Evolutionary conservation across 1,139 yeast species (phyloP), one percentile per base, ranked within the genome.

Genomic region (Geotrichum siamense): DNA sequence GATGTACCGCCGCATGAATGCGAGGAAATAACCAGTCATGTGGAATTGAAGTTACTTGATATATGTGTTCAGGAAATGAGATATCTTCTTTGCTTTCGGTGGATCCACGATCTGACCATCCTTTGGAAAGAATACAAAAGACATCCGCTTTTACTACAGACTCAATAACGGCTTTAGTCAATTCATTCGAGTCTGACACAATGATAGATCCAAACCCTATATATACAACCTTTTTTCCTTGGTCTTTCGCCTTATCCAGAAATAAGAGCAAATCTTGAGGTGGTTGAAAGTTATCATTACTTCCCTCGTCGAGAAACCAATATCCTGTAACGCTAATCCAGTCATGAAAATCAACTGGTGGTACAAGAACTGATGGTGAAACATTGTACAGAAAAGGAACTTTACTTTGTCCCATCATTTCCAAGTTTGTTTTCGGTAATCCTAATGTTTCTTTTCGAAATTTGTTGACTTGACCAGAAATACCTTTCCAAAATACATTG

Each of bases 141-240:
- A 89, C 95, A 54, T 76, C 95, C 3, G 95, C 79, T 41, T 76
- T 76, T 12, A 70, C 53, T 1, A 89, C 95, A 0, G 95, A 91
- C 25, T 81, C 82, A 16, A 81, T 75, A 13, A 91, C 77, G 0
- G 95, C 85, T 52, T 72, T 63, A 0, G 96, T 86, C 62, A 91
- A 70, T 44, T 77, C 83, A 43, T 69, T 74, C 1, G 97, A 89
- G 59, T 89, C 79, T 5, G 79, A 73, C 2, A 89, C 97, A 5
- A 89, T 95, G 60, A 89, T 89, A 0, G 96, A 86, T 0, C 98
- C 98, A 67, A 89, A 89, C 0, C 98, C 98, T 60, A 89, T 82
- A 60, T 89, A 89, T 0, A 87, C 94, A 27, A 89, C 55, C 56
- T 82, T 83, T 61, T 82, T 82, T 0, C 67, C 66, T 45, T 78